phyloP scores from a whole-genome alignment of 345 rosid genomes.

The Salix purpurea region DNA sequence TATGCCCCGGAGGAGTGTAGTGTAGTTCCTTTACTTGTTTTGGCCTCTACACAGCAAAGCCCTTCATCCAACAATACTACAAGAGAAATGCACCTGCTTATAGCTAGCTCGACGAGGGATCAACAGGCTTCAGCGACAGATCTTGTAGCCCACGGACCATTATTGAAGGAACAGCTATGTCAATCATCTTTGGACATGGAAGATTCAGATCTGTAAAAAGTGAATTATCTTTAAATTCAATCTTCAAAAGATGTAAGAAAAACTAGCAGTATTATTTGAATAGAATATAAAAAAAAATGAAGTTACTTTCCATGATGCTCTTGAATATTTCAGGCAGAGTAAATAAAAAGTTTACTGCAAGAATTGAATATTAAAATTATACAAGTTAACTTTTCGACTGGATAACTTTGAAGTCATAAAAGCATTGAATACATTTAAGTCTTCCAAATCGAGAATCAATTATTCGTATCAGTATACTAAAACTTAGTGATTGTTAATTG shows the following conservation, averaged over 20 bases:
- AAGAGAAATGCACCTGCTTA: not conserved
- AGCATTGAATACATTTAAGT: too few species aligned
- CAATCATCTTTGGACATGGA: constrained; percentile 87
- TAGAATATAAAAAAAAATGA: too few species aligned
- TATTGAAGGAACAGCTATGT: constrained; percentile 72
- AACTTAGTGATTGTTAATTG: too few species aligned
- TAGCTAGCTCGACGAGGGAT: not conserved
- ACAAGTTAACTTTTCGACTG: too few species aligned
- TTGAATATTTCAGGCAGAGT: constrained; percentile 65
- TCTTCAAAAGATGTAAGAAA: not conserved
- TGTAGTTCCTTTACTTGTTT: too few species aligned
- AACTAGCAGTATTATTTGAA: not conserved
- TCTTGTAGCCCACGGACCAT: constrained; percentile 87
- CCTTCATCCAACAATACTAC: too few species aligned
- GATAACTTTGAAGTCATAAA: too few species aligned
- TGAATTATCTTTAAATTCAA: not conserved
- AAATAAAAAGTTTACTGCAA: not conserved
- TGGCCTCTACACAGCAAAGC: too few species aligned
- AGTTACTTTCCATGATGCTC: constrained; percentile 63
- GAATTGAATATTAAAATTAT: not conserved
- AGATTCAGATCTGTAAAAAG: constrained; percentile 57
- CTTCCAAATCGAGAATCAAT: too few species aligned
- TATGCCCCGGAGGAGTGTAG: too few species aligned
- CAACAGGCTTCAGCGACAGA: constrained; percentile 16
- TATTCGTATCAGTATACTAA: too few species aligned